Base-by-base conservation (phyloP, 495 filamentous ascomycete species). In the Aspergillus biplanus region DNA sequence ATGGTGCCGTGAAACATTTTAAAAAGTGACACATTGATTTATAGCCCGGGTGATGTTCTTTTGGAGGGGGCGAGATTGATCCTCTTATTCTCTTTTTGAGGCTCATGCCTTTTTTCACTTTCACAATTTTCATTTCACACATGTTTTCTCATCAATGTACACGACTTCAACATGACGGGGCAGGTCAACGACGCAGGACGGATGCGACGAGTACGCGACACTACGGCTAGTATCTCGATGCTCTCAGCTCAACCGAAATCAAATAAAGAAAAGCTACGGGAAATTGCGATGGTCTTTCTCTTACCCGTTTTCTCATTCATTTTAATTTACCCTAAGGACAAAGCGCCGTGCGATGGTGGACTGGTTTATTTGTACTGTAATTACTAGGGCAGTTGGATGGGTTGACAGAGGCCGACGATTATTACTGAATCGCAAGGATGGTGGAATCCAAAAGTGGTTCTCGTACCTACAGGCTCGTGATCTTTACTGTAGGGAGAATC, bases 331-430 rank as follows among this genome's bases (percentile, higher is more conserved):
- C 13, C 52, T 54, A 34, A 56, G 61, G 61, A 57, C 44, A 52
- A 52, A 6, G 46, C 53, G 42, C 56, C 39, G 27, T 49, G 39
- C 48, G 59, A 52, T 47, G 54, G 48, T 62, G 59, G 59, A 55
- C 59, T 62, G 50, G 50, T 44, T 64, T 69, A 64, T 64, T 37
- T 69, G 67, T 62, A 69, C 62, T 69, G 59, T 69, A 69, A 55
- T 66, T 67, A 66, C 62, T 63, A 60, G 59, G 56, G 65, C 42
- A 52, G 64, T 54, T 59, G 63, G 56, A 63, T 56, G 63, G 67
- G 64, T 56, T 35, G 34, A 35, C 34, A 48, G 34, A 42, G 48
- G 21, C 21, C 1, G 21, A 27, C 33, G 60, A 53, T 39, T 61
- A 31, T 52, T n/a, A n/a, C n/a, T 37, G 58, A 56, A 52, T 61